Base-by-base conservation (phyloP, 805 yeast species). In the Lipomyces yamanashiensis region DNA sequence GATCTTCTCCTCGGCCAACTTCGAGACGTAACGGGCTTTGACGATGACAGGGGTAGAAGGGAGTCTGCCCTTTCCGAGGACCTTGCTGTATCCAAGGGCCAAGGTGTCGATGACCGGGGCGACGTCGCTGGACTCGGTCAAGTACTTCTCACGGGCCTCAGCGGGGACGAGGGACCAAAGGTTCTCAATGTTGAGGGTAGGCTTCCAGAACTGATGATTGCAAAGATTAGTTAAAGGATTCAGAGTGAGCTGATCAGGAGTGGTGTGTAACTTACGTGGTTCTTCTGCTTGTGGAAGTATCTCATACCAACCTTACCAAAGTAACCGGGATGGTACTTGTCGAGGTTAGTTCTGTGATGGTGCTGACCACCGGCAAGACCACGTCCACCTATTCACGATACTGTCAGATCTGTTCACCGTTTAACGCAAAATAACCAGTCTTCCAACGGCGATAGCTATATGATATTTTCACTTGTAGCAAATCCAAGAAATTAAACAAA, bases 361-460 rank as follows among this genome's bases (percentile, higher is more conserved):
- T 93, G 98, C 85, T 86, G 93, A 91, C 99, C 99, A 93, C 99
- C 99, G 81, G 99, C 99, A 92, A 85, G 93, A 95, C 99, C 99
- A 85, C 98, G 92, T 86, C 99, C 99, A 95, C 99, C 70, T 66
- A 60, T 15, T 9, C 49, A 43, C 23, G 7, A 12, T 9, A 41
- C 19, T 15, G 50, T 43, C 51, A 43, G 50, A 41, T 17, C 34
- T 3, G 15, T 19, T 45, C 23, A 2, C 9, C 7, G 36, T 23
- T 23, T 33, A 39, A 28, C 2, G 28, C 5, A 28, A 28, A 2
- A 28, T 28, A 28, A 28, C 28, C 28, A 28, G 28, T 28, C 28
- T 28, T 28, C 28, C 28, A 28, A 28, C 28, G 28, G 5, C 28
- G 28, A 28, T 28, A 28, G 28, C 28, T 28, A 5, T 28, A 28